Percentiles rank a stretch among this genome's conserved stretches.
Conservation (phyloP, 805 yeast genomes). For the Ogataea parapolymorpha region DNA sequence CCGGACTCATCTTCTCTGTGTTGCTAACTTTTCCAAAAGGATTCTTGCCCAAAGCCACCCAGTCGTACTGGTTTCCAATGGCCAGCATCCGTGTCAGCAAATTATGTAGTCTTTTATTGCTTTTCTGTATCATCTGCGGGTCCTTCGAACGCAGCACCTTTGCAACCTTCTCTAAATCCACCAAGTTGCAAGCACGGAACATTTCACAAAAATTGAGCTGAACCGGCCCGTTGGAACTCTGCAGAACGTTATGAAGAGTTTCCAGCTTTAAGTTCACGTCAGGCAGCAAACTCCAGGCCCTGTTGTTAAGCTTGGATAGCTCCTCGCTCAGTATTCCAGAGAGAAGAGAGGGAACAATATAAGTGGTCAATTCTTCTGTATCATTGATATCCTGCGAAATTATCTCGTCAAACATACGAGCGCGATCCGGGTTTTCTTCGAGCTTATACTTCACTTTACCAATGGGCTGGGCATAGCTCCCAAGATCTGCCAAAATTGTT, state of each 20-base stretch:
- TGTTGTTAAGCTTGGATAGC: slow-evolving; percentile 24
- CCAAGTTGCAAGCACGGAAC: slow-evolving; percentile 31
- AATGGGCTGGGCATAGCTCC: slow-evolving; percentile 21
- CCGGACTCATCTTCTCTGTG: slow-evolving; percentile 19
- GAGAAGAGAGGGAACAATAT: slow-evolving; percentile 31
- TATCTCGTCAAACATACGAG: slow-evolving; percentile 28
- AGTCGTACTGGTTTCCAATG: slow-evolving; percentile 21
- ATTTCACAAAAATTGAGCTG: slow-evolving; percentile 39
- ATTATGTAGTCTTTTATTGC: slow-evolving; percentile 26
- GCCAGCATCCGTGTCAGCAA: slow-evolving; percentile 14
- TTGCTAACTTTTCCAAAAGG: slow-evolving; percentile 22
- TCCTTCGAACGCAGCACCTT: slow-evolving; percentile 13
- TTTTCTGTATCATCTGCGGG: slow-evolving; percentile 16
- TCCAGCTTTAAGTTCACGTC: slow-evolving; percentile 34
- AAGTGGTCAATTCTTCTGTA: slow-evolving; percentile 24
- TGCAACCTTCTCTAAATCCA: slow-evolving; percentile 32
- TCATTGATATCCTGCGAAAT: slow-evolving; percentile 18
- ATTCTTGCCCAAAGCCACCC: slow-evolving; percentile 26
- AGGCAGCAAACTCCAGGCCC: slow-evolving; percentile 33
- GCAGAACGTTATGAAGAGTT: slow-evolving; percentile 33
- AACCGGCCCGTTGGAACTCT: slow-evolving; percentile 39
- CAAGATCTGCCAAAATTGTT: slow-evolving; percentile 16
- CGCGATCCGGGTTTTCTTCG: slow-evolving; percentile 29
- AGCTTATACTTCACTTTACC: slow-evolving; percentile 34
- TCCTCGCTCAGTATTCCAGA: slow-evolving; percentile 29